Percentiles rank a stretch among this genome's conserved stretches.
phyloP scores from a whole-genome alignment of 176 grass and related monocot genomes.

The Tuctoria greenei region DNA sequence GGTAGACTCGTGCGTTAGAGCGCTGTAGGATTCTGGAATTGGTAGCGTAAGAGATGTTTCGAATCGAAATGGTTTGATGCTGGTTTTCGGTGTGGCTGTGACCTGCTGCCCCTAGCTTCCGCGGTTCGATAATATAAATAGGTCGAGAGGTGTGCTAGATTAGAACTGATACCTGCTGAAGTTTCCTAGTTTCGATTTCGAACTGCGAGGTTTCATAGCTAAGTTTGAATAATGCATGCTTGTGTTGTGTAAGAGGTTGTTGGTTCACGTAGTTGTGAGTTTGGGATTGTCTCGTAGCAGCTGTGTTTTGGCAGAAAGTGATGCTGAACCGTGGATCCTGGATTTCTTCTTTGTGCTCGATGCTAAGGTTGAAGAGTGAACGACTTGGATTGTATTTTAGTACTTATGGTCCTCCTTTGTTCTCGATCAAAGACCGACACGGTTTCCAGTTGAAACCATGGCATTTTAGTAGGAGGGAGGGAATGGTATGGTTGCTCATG shows the following conservation, averaged over 20 bases:
- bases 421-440: background rate
- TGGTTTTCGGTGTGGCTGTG: constrained; percentile 11
- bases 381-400: background rate
- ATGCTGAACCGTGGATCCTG: background rate
- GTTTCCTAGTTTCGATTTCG: background rate
- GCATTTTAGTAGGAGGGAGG: background rate
- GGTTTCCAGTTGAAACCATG: background rate
- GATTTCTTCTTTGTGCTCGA: background rate
- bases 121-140: background rate
- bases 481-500: background rate
- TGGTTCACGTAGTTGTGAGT: background rate
- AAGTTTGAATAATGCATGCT: background rate
- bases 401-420: background rate
- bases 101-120: background rate
- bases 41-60: background rate
- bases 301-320: background rate
- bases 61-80: constrained; percentile 9
- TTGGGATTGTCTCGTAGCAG: background rate
- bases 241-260: too few species aligned
- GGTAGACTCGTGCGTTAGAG: background rate
- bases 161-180: background rate
- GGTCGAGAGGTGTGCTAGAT: background rate
- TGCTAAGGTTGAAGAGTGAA: background rate
- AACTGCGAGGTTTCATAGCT: background rate
- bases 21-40: too few species aligned